Base-by-base conservation (phyloP, 163 green algal species). In the Smithsoniella earleae region DNA sequence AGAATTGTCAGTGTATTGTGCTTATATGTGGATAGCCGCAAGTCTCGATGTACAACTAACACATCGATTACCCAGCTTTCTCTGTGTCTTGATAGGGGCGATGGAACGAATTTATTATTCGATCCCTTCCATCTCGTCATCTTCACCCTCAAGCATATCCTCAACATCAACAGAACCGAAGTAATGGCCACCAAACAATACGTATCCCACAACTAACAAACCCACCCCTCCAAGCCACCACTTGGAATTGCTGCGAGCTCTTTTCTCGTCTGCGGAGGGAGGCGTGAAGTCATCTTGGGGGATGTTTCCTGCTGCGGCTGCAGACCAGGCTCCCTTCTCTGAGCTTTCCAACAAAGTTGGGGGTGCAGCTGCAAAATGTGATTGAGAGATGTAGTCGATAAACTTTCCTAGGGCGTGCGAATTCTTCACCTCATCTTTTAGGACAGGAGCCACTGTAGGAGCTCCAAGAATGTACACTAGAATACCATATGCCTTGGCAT, bases 401-500 rank as follows among this genome's bases (percentile, higher is more conserved):
- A 69, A 69, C 20, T 30, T 36, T 8, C 31, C 30, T 16, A 69
- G 58, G 8, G 58, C 58, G 25, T 18, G 58, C 0, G n/a, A 38
- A 31, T 69, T 5, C 34, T 30, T 3, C 27, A 69, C 27, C 58
- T 69, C 58, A 69, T 69, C 58, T 33, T 69, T 69, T 18, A 69
- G 58, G 1, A 69, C 58, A 30, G 58, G 58, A 6, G 58, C 58
- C 4, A 34, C 58, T 13, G 58, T 69, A 18, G 58, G 58, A n/a
- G 58, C 58, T 6, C 30, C 58, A 34, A 69, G 27, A n/a, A 69
- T 69, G 58, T 43, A 69, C 25, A 31, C 28, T 5, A 69, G 58
- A 31, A 69, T 69, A n/a, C 58, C 58, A 31, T 43, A 69, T 6
- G 25, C 58, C 58, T 69, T 69, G 20, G 58, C 58, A 34, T 69